Conservation (phyloP, 2,329 filamentous ascomycete genomes). For the Shiraia sp. region DNA sequence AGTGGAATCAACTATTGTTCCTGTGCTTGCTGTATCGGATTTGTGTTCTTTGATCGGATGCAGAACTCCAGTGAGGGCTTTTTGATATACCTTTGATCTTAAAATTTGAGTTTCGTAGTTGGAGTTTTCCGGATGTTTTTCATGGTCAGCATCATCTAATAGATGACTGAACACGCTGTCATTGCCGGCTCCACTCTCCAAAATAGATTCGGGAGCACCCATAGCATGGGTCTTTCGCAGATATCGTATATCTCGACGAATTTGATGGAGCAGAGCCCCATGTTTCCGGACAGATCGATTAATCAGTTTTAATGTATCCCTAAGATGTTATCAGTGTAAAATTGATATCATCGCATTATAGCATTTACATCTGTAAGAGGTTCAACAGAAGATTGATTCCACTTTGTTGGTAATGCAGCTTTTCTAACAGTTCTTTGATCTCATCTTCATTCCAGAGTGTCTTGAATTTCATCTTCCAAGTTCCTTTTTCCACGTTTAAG, state of each 20-base stretch:
- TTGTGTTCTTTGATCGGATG: neutral
- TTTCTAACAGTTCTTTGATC: slow-evolving; percentile 18
- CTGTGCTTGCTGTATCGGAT: neutral
- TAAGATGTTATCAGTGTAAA: neutral
- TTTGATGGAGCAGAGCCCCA: slow-evolving; percentile 4
- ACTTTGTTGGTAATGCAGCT: slow-evolving; percentile 20
- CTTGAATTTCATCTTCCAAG: slow-evolving; percentile 17
- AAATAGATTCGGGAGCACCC: slow-evolving; percentile 16
- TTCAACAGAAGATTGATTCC: slow-evolving; percentile 15
- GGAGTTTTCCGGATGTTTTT: neutral
- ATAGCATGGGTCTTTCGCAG: slow-evolving; percentile 11
- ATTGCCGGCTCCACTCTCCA: slow-evolving; percentile 2
- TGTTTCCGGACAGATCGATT: slow-evolving; percentile 2
- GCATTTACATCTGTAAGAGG: slow-evolving; percentile 16
- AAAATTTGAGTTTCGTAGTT: slow-evolving; percentile 17
- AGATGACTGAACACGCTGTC: slow-evolving; percentile 8
- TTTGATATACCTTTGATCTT: slow-evolving; percentile 15
- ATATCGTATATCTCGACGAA: slow-evolving; percentile 7
- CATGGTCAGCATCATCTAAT: neutral
- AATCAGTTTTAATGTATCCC: slow-evolving; percentile 8
- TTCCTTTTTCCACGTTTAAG: slow-evolving; percentile 1
- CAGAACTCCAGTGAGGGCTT: slow-evolving; percentile 7
- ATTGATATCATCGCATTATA: slow-evolving; percentile 2
- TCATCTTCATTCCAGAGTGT: slow-evolving; percentile 25
- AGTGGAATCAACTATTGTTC: too few species aligned